Conservation (phyloP, 768 basidiomycete species). For the Panaeolus papilionaceus region DNA sequence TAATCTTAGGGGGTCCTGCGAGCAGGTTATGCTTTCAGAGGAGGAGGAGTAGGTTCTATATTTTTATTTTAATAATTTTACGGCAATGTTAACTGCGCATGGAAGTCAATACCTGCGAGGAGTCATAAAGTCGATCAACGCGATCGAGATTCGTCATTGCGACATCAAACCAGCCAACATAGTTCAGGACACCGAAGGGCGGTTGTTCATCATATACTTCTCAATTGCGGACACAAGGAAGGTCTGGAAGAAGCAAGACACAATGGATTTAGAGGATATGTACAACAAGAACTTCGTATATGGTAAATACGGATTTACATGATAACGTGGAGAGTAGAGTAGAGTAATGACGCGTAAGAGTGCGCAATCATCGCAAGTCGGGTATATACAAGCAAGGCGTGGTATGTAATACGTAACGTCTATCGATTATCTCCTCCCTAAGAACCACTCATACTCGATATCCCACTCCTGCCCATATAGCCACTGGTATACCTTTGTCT, state of each 20-base stretch:
- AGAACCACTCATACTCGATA: not conserved
- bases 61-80: not conserved
- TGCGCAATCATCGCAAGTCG: not conserved
- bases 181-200: not conserved
- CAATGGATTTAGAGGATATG: not conserved
- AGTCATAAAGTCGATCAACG: not conserved
- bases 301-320: constrained; percentile 5
- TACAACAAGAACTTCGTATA: not conserved
- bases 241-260: not conserved
- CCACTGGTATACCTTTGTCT: not conserved
- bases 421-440: not conserved
- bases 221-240: not conserved
- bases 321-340: too few species aligned
- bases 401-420: too few species aligned
- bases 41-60: not conserved
- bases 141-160: not conserved
- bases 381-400: too few species aligned
- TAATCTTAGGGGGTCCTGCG: not conserved
- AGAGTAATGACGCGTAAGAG: too few species aligned
- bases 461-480: not conserved
- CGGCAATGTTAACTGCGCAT: not conserved
- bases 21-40: not conserved
- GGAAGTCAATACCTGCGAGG: not conserved
- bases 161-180: not conserved
- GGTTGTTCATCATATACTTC: not conserved